Evolutionary conservation across 306 rosid species (phyloP), one percentile per base, ranked within the genome.

Genomic region (Aeschynomene evenia): DNA sequence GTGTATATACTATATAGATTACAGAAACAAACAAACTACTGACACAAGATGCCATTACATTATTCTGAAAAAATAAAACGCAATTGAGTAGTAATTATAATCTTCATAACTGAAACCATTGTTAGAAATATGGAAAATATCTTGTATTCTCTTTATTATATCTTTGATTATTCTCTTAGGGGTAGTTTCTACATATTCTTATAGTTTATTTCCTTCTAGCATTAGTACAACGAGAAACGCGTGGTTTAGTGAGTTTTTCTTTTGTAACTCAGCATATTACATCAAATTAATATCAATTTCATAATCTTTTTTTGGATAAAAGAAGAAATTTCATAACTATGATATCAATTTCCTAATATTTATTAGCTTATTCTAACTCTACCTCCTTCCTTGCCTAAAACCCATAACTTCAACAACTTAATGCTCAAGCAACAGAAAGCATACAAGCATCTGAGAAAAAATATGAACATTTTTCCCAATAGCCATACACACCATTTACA

Each of bases 401-500:
- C 14, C 4, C 43, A 37, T 37, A 10, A 37, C 11, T 9, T 37
- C n/a, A 37, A 37, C n/a, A 10, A 71, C 6, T 31, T 21, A 33
- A 21, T 37, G 42, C 20, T 45, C 37, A 24, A 63, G 10, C 65
- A 36, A 42, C 22, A 64, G 54, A 61, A 36, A 18, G 43, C 71
- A 53, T 9, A 39, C 50, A 46, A n/a, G 19, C 62, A 63, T 69
- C 46, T 18, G 13, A 19, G 21, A 48, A 20, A 63, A 49, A 14
- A 24, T 29, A 59, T 33, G 29, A 58, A 18, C 13, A 22, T 11
- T 60, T 60, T 29, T 39, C 76, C 65, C 49, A 45, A 40, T 46
- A 73, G 63, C 61, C 62, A 52, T 89, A 95, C 58, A 52, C 87
- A 95, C 99, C 99, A 70, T 95, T 95, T 70, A 89, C 99, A n/a